Percentiles rank a stretch among this genome's conserved stretches.
These are phyloP conservation scores for Tetragonia tetragonoides DNA, from an alignment of 148 eudicot genomes.

Conservation along the genomic window DNA sequence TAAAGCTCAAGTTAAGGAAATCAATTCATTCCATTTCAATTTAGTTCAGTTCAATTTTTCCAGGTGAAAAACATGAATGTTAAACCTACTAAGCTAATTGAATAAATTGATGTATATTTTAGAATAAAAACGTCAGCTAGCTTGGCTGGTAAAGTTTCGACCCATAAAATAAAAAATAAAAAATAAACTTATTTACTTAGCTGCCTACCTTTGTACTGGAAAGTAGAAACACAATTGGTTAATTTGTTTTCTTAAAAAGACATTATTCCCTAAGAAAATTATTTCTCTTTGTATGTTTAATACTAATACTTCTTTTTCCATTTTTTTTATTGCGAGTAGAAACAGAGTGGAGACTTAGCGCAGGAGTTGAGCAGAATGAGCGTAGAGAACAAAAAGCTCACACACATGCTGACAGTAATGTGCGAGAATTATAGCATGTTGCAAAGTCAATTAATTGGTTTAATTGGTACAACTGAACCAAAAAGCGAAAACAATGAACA, in stretches of 20 bases:
- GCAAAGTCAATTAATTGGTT: conserved; percentile 25
- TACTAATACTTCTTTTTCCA: background rate
- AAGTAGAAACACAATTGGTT: too few relatives aligned
- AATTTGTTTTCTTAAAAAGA: too few relatives aligned
- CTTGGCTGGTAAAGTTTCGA: too few relatives aligned
- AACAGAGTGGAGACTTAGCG: conserved; percentile 16
- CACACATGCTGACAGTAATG: conserved; percentile 27
- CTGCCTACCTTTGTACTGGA: background rate
- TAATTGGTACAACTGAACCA: conserved; percentile 8
- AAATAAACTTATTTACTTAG: too few relatives aligned
- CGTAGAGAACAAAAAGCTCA: conserved; percentile 30
- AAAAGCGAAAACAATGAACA: conserved; percentile 18
- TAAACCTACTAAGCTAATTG: too few relatives aligned
- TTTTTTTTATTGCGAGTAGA: background rate
- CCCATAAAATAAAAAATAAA: background rate
- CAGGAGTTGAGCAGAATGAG: conserved; percentile 28
- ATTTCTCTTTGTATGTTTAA: background rate
- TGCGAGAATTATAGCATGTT: conserved; percentile 24
- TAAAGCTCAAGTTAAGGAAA: too few relatives aligned
- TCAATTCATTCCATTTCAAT: too few relatives aligned
- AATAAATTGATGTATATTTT: too few relatives aligned
- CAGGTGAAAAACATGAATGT: too few relatives aligned
- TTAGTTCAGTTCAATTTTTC: too few relatives aligned
- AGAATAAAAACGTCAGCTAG: too few relatives aligned
- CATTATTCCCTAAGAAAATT: too few relatives aligned